Base-by-base conservation (phyloP, 768 basidiomycete species). In the Panaeolus papilionaceus region DNA sequence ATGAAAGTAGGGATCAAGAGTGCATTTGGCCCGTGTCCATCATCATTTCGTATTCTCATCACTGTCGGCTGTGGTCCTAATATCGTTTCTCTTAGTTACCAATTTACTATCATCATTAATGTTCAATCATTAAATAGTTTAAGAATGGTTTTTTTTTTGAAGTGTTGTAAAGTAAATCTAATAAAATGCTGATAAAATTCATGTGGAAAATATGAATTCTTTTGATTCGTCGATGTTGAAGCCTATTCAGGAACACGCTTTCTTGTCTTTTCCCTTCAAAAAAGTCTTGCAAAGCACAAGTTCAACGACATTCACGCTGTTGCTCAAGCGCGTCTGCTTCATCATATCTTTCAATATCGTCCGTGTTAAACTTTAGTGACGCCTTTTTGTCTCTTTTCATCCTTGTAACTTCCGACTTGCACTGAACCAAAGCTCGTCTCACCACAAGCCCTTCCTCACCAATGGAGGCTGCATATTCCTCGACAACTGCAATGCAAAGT, bases 401-500 rank as follows among this genome's bases (percentile, higher is more conserved):
- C 38, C 61, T 64, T 33, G 33, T 7, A 44, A 20, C 20, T 39
- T 64, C 45, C 45, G 37, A 45, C 12, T 39, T 23, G 18, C 12
- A 39, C 23, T 51, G n/a, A 62, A 61, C 67, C 42, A 62, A 54
- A 42, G 64, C 38, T 42, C 62, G 54, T 51, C 63, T 66, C 66
- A 66, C 58, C 38, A 23, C 49, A 61, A 64, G 44, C 37, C n/a
- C 64, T 54, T 33, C 68, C 40, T 62, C 70, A 69, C 68, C 66
- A 69, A 83, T 83, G 82, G 81, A 84, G 70, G 74, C 74, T 67
- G 69, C 79, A 66, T 79, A 79, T 64, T 78, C 80, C 65, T 75
- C 78, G n/a, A 69, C 79, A 68, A 68, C 78, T 64, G 73, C 75
- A 62, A 72, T 78, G 58, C 79, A 82, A 72, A 76, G 80, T 69